Percentiles rank a stretch among this genome's conserved stretches.
Conservation (phyloP, 1,284 basidiomycete genomes). For the Xerocomus amazonicus region DNA sequence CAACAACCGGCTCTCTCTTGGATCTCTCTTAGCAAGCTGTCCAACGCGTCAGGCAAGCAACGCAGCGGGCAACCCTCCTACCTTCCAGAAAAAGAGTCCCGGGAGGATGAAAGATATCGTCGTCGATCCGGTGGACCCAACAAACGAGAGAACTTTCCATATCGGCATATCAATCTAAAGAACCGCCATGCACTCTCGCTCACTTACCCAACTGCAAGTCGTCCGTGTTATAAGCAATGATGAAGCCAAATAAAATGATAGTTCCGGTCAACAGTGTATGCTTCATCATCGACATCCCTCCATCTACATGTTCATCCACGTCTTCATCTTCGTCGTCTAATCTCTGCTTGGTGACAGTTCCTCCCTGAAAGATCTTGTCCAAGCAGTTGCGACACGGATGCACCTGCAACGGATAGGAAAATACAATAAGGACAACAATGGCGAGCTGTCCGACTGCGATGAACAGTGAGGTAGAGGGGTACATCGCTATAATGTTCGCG, state of each 20-base stretch:
- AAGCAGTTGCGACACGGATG: slow-evolving; percentile 92
- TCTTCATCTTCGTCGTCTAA: slow-evolving; percentile 45
- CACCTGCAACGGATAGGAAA: slow-evolving; percentile 91
- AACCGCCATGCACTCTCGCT: slow-evolving; percentile 4
- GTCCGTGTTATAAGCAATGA: slow-evolving; percentile 80
- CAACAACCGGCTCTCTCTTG: slow-evolving; percentile 51
- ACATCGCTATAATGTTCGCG: slow-evolving; percentile 93
- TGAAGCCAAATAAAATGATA: slow-evolving; percentile 70
- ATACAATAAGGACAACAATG: slow-evolving; percentile 86
- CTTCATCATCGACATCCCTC: slow-evolving; percentile 70
- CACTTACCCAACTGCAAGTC: slow-evolving; percentile 77
- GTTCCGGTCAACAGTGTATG: slow-evolving; percentile 72
- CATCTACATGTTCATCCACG: slow-evolving; percentile 49
- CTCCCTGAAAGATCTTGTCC: slow-evolving; percentile 78
- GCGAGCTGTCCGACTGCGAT: slow-evolving; percentile 92
- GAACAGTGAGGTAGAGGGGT: slow-evolving; percentile 89
- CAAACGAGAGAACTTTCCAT: slow-evolving; percentile 82
- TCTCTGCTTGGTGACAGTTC: slow-evolving; percentile 31
- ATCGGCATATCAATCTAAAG: slow-evolving; percentile 14
- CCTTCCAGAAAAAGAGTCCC: slow-evolving; percentile 82
- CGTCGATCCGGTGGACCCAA: slow-evolving; percentile 95
- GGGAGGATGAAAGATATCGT: slow-evolving; percentile 98
- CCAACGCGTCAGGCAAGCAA: slow-evolving; percentile 20
- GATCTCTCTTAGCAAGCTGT: slow-evolving; percentile 72
- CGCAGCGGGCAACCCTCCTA: slow-evolving; percentile 29